These are phyloP conservation scores for Piper longum DNA, from an alignment of 164 flowering plant genomes.

Conservation along the genomic window DNA sequence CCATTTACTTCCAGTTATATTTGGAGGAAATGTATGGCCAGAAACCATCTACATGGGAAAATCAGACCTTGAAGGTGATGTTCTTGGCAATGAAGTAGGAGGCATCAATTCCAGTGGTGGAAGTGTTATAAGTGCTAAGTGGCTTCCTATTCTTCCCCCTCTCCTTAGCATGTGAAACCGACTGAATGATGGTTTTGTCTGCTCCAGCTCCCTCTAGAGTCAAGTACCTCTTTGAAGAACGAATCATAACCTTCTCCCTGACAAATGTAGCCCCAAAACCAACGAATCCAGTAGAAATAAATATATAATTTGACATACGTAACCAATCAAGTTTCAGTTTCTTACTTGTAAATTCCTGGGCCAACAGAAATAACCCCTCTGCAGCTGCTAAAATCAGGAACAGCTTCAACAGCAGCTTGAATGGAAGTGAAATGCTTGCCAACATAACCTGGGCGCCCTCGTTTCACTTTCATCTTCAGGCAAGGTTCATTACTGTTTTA, in stretches of 20 bases:
- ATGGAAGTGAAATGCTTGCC: slow-evolving; percentile 15
- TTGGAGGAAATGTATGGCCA: background rate
- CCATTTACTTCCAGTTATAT: background rate
- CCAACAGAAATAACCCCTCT: slow-evolving; percentile 36
- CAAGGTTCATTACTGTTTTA: slow-evolving; percentile 26
- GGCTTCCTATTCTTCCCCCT: slow-evolving; percentile 27
- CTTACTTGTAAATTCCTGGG: slow-evolving; percentile 43
- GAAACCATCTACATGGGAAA: background rate
- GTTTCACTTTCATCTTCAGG: slow-evolving; percentile 26
- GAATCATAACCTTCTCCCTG: slow-evolving; percentile 55
- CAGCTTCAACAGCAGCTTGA: slow-evolving; percentile 38
- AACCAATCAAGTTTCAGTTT: background rate
- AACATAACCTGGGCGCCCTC: slow-evolving; percentile 14
- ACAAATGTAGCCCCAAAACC: background rate
- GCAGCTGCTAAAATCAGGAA: slow-evolving; percentile 26
- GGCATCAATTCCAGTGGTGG: slow-evolving; percentile 42
- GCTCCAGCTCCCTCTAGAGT: slow-evolving; percentile 39
- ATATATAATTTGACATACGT: background rate
- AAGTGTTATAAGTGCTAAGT: slow-evolving; percentile 40
- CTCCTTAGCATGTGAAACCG: slow-evolving; percentile 42
- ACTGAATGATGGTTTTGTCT: slow-evolving; percentile 33
- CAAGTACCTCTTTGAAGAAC: slow-evolving; percentile 29
- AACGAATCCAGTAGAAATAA: background rate
- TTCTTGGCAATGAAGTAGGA: slow-evolving; percentile 44
- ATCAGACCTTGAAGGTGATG: slow-evolving; percentile 42